Conservation (phyloP, 345 rosid species). For the Moricandia moricandioides region DNA sequence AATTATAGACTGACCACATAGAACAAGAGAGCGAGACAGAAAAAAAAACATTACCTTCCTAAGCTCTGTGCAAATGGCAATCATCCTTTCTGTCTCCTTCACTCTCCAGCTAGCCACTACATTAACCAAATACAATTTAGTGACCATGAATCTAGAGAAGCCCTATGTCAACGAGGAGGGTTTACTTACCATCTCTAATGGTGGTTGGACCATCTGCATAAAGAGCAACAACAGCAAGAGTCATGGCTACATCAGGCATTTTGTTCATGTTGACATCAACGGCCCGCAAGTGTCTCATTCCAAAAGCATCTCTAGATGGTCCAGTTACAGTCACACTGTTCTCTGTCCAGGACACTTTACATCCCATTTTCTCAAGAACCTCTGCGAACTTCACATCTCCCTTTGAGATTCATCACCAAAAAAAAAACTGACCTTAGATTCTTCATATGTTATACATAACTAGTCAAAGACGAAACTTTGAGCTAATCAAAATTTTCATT, state of each 20-base stretch:
- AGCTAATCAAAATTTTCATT: background rate
- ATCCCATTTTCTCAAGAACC: slow-evolving; percentile 96
- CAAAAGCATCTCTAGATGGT: slow-evolving; percentile 67
- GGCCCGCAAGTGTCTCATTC: slow-evolving; percentile 68
- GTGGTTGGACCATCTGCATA: slow-evolving; percentile 91
- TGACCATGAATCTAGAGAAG: background rate
- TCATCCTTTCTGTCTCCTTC: slow-evolving; percentile 96
- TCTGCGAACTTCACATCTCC: slow-evolving; percentile 95
- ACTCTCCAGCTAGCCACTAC: slow-evolving; percentile 99
- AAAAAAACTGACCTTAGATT: background rate
- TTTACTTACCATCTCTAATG: slow-evolving; percentile 80
- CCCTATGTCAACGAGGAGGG: background rate
- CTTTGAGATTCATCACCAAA: slow-evolving; percentile 20
- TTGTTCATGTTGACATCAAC: slow-evolving; percentile 98
- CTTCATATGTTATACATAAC: background rate
- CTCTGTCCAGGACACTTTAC: slow-evolving; percentile 85
- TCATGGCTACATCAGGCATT: slow-evolving; percentile 99
- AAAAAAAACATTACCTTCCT: slow-evolving; percentile 52
- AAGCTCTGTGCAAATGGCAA: slow-evolving; percentile 95
- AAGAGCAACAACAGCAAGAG: slow-evolving; percentile 94
- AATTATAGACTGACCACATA: background rate
- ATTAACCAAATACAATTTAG: background rate
- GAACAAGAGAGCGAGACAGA: background rate
- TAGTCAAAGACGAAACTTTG: background rate
- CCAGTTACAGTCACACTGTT: slow-evolving; percentile 91